phyloP scores from a whole-genome alignment of 805 yeast genomes.

The Zygosaccharomyces kombuchaensis region DNA sequence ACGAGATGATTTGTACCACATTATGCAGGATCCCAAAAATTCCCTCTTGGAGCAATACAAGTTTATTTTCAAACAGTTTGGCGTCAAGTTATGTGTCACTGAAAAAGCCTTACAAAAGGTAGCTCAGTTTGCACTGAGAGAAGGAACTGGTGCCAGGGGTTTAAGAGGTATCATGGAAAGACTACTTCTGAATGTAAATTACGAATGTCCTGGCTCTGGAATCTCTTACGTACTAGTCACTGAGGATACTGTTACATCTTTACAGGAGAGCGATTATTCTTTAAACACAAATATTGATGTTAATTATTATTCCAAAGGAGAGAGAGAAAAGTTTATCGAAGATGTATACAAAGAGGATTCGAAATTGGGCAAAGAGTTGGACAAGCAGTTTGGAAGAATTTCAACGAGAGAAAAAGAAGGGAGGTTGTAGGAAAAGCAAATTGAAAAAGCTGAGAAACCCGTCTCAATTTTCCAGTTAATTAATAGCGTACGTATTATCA shows the following conservation, averaged over 20 bases:
- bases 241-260: constrained; percentile 40
- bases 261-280: constrained; percentile 34
- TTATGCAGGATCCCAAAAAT: constrained; percentile 52
- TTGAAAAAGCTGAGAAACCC: constrained; percentile 7
- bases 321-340: constrained; percentile 39
- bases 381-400: constrained; percentile 30
- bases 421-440: background rate
- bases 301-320: constrained; percentile 44
- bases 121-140: constrained; percentile 45
- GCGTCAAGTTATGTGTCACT: constrained; percentile 48
- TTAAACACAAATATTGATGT: constrained; percentile 35
- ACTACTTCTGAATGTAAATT: constrained; percentile 47
- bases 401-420: constrained; percentile 20
- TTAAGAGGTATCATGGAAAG: constrained; percentile 52
- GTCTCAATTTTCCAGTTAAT: constrained; percentile 5
- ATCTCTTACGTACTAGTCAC: constrained; percentile 47
- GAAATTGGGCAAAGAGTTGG: constrained; percentile 35
- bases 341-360: constrained; percentile 43
- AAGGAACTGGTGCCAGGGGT: constrained; percentile 62
- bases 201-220: constrained; percentile 57
- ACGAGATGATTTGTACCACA: constrained; percentile 43
- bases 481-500: background rate
- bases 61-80: constrained; percentile 49
- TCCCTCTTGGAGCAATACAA: constrained; percentile 51
- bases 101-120: constrained; percentile 44